Evolutionary conservation across 805 yeast genomes (phyloP), one percentile per base, ranked within the genome.

Genomic region (Blastobotrys terrestris): DNA sequence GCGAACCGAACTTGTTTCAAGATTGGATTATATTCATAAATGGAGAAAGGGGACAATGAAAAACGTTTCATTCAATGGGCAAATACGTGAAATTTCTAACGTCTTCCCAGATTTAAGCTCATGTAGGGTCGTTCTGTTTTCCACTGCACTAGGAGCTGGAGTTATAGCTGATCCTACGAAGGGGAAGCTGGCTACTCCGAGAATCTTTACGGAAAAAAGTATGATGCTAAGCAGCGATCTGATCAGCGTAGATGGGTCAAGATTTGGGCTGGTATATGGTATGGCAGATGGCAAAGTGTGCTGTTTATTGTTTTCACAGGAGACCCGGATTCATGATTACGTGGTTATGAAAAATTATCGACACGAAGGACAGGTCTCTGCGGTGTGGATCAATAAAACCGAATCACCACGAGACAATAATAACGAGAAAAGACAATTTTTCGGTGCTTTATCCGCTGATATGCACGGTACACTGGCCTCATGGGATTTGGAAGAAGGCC

Each of bases 241-340:
- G 5, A 44, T 56, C 8, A 41, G 53, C 15, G 50, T 59, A 7
- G 66, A 60, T 45, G 65, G 63, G 4, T 61, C 66, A 11, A 59
- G 67, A 45, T 65, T 64, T 43, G 70, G 67, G 4, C 49, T 66
- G 44, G 54, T 63, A 19, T 62, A 54, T 42, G 70, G 69, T 8
- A 54, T 60, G 48, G 46, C 45, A 15, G 55, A 55, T 42, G 70
- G 70, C 8, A 26, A 40, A 8, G 63, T 65, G 5, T 44, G 55
- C 5, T 59, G 60, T 6, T 45, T 55, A 11, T 45, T 56, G 26
- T 56, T 63, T 44, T 52, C 65, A 4, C 54, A 60, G 14, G 65
- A 61, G 31, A 59, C 64, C n/a, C 49, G 65, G 6, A 58, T 64
- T 6, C 51, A 62, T 14, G 64, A 60, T 47, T 58, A 59, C 54